Conservation (phyloP, 2,329 filamentous ascomycete genomes). For the Cladosporium austrohemisphaericum region DNA sequence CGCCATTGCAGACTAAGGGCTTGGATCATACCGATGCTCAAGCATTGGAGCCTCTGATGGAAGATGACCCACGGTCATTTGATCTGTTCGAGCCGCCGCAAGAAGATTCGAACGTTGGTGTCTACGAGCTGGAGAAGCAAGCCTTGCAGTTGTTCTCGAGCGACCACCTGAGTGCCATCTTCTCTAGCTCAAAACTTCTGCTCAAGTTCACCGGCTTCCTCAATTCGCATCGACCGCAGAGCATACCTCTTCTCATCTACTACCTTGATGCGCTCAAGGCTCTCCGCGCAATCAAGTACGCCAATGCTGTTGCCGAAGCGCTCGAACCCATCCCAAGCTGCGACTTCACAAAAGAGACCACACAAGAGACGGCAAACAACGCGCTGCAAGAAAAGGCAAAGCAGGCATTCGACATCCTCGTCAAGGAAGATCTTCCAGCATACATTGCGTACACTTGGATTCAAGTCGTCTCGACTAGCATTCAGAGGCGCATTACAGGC, state of each 20-base stretch:
- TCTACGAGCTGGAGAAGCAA: slow-evolving; percentile 59
- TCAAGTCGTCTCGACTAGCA: slow-evolving; percentile 65
- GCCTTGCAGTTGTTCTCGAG: slow-evolving; percentile 63
- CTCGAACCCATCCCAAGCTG: slow-evolving; percentile 55
- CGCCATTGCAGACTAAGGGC: slow-evolving; percentile 44
- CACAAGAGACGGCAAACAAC: slow-evolving; percentile 54
- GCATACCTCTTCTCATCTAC: slow-evolving; percentile 64
- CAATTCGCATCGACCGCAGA: slow-evolving; percentile 55
- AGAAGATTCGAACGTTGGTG: slow-evolving; percentile 25
- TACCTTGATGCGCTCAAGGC: slow-evolving; percentile 71
- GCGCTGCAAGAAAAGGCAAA: slow-evolving; percentile 60
- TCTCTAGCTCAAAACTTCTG: slow-evolving; percentile 60
- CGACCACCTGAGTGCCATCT: slow-evolving; percentile 63
- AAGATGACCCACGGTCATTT: slow-evolving; percentile 53
- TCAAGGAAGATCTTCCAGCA: slow-evolving; percentile 65
- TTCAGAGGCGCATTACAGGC: slow-evolving; percentile 64
- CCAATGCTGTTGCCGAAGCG: slow-evolving; percentile 63
- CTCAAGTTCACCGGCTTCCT: slow-evolving; percentile 66
- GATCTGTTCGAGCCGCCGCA: slow-evolving; percentile 47
- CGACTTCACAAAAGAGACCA: slow-evolving; percentile 52
- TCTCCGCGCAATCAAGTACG: slow-evolving; percentile 65
- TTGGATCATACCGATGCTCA: slow-evolving; percentile 39
- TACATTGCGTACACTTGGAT: slow-evolving; percentile 68
- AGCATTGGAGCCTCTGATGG: slow-evolving; percentile 45
- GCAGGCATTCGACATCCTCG: slow-evolving; percentile 62